Conservation (phyloP, 352 stramenopile species). For the Globisporangium canariense region DNA sequence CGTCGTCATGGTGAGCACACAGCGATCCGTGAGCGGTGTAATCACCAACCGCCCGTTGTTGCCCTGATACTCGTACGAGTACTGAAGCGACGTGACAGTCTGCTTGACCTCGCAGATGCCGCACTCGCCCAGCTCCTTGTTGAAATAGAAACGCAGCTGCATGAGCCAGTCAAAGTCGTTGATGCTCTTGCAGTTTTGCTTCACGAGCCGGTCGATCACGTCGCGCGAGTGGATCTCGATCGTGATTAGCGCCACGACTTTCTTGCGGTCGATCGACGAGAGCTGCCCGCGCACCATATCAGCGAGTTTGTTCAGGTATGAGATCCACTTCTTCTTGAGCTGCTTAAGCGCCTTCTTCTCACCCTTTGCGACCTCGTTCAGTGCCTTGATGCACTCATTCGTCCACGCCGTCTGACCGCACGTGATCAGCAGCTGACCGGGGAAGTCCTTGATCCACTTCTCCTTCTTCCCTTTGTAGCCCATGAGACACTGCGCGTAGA, state of each 20-base stretch:
- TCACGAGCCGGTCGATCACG: constrained; percentile 93
- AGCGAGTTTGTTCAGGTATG: constrained; percentile 92
- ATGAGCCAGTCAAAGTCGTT: constrained; percentile 92
- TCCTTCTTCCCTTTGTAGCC: constrained; percentile 93
- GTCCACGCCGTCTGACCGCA: constrained; percentile 92
- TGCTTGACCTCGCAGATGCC: constrained; percentile 87
- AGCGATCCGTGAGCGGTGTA: constrained; percentile 91
- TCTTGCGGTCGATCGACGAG: constrained; percentile 89
- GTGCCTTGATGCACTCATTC: constrained; percentile 91
- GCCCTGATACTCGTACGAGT: constrained; percentile 85
- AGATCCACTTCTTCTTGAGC: constrained; percentile 94
- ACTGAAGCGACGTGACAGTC: constrained; percentile 81
- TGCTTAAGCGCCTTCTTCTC: constrained; percentile 91
- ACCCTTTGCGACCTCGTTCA: constrained; percentile 87
- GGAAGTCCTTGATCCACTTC: constrained; percentile 94
- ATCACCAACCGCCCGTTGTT: constrained; percentile 91
- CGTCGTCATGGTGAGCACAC: constrained; percentile 92
- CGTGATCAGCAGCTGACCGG: constrained; percentile 91
- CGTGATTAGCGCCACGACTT: constrained; percentile 96
- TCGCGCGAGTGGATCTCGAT: constrained; percentile 97
- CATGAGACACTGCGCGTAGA: constrained; percentile 81
- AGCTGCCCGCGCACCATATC: constrained; percentile 92
- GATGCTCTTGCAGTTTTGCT: constrained; percentile 89
- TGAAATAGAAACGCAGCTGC: constrained; percentile 86
- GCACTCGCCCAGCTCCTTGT: constrained; percentile 76